Base-by-base conservation (phyloP, 441 rosid genomes). In the Gossypium schwendimanii region DNA sequence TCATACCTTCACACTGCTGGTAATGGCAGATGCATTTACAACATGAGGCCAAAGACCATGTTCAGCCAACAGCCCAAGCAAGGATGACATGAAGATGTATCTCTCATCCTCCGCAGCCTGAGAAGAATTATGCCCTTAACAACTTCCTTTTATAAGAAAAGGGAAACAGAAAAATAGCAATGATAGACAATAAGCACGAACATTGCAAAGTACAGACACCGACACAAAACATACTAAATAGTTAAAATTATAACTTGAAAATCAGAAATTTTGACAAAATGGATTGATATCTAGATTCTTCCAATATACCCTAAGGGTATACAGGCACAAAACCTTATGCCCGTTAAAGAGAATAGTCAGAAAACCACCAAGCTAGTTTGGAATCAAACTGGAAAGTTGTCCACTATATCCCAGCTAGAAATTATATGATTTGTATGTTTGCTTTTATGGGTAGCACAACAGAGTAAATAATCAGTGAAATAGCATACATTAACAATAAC, bases 41-140 rank as follows among this genome's bases (percentile, higher is more conserved):
- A 82, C 91, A 55, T 72, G 88, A 23, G 99, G 98, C 88, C 81
- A 85, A 73, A 87, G 78, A 49, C 91, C 92, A 85, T 87, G 86
- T 78, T 90, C 95, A 33, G 93, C 90, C 88, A 95, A 80, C 76
- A 95, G 83, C 44, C 92, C 93, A 70, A 95, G 92, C 90, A 91
- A 83, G 69, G 98, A 91, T 72, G 98, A 88, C 84, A 83, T 83
- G 80, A 91, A 95, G 60, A 93, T 59, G 69, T 87, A 91, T 80
- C 87, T 86, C 80, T 93, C 97, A 69, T 91, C 98, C 81, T 93
- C 95, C 73, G 81, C 84, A 78, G 44, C 93, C 99, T 95, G 78
- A 63, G 82, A 61, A 79, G 73, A 54, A 39, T 10, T 52, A 57
- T n/a, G 44, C 28, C 36, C 65, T 61, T 21, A 52, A 54, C 53